Percentiles rank a stretch among this genome's conserved stretches.
phyloP scores from a whole-genome alignment of 306 rosid species.

The Geum urbanum region DNA sequence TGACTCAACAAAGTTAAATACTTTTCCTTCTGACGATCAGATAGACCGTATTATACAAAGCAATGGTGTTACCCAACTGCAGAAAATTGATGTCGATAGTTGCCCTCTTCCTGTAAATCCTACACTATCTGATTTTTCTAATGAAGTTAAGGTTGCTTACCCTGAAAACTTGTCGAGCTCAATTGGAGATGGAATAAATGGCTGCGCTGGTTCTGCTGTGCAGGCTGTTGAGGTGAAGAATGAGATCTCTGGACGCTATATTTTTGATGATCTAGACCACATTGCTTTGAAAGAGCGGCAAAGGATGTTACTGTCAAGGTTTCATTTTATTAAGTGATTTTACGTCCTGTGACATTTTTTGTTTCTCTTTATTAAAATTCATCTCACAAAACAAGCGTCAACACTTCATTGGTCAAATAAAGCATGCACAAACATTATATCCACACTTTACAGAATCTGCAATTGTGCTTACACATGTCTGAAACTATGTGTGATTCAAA shows the following conservation, averaged over 20 bases:
- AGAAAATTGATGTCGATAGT: constrained; percentile 19
- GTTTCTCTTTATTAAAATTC: not conserved
- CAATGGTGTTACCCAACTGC: constrained; percentile 20
- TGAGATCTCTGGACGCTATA: constrained; percentile 38
- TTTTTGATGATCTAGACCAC: constrained; percentile 55
- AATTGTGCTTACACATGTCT: not conserved
- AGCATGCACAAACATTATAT: not conserved
- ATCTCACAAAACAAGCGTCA: not conserved
- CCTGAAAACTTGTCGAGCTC: constrained; percentile 28
- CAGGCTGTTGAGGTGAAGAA: constrained; percentile 27
- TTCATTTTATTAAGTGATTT: constrained; percentile 22
- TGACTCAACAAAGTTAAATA: constrained; percentile 21
- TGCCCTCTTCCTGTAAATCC: constrained; percentile 23
- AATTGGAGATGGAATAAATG: constrained; percentile 29
- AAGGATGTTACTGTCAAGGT: constrained; percentile 67
- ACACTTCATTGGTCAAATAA: not conserved
- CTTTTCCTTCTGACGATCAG: constrained; percentile 36
- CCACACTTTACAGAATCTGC: not conserved
- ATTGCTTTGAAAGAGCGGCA: constrained; percentile 58
- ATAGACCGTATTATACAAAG: constrained; percentile 18
- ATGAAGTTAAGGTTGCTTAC: constrained; percentile 35
- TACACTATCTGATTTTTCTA: constrained; percentile 29
- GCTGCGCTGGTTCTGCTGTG: constrained; percentile 30
- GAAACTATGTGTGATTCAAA: not conserved
- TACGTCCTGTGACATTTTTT: not conserved